Base-by-base conservation (phyloP, 805 yeast genomes). In the Dipodascopsis tothii region DNA sequence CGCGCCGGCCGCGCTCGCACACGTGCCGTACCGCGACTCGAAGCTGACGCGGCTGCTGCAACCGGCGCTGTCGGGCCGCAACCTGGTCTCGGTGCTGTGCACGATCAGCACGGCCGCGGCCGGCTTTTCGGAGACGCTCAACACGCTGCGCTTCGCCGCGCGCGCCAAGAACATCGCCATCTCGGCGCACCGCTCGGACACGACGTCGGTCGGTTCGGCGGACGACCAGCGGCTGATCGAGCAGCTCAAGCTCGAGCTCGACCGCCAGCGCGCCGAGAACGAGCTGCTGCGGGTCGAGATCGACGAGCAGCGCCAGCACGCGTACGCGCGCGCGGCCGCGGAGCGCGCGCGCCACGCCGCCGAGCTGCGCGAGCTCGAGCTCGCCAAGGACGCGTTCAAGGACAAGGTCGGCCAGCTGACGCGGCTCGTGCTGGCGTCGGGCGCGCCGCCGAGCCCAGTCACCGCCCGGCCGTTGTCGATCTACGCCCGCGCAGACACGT, bases 1-100 rank as follows among this genome's bases (percentile, higher is more conserved):
- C 38, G 40, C 52, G 23, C 35, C 53, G 52, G 21, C 56, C 41
- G 21, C 37, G 41, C 1, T 37, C 19, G 77, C 75, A 11, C 96
- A 92, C 60, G 75, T 92, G 28, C 96, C 96, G 0, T 90, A 85
- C 64, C 70, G 98, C 60, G 97, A 90, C 61, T 85, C 95, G 3
- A 90, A 90, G 59, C 73, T 90, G 45, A 90, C 98, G 0, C 69
- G 98, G 46, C 66, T 90, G 25, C 66, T 90, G 44, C 97, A 92
- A 63, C 96, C 96, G 1, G 92, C 96, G 0, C 69, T 90, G 30
- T 81, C 92, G 23, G 97, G 97, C 1, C 75, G 80, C 25, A 80
- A 95, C 1, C 70, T 87, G 28, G 87, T 90, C 14, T 77, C 85
- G 40, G 81, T 92, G 3, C 70, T 90, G 21, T 92, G 97, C 61